Evolutionary conservation across 2,329 filamentous ascomycete genomes (phyloP), one percentile per base, ranked within the genome.

Genomic region (Beauveria rudraprayagi): DNA sequence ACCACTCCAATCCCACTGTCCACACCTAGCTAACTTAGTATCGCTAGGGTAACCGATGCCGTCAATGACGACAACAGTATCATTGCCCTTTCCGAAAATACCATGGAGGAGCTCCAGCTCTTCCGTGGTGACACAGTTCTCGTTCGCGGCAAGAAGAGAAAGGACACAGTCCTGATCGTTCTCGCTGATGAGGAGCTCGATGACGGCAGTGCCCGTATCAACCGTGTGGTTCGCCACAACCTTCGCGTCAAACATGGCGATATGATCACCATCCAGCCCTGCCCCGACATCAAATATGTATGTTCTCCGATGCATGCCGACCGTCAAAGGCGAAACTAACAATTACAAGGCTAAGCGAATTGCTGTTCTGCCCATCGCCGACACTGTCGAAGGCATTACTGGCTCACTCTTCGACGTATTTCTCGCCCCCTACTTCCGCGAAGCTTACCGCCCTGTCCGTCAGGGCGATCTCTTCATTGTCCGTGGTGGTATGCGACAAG

Each of bases 281-380:
- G 94, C 81, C 93, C 94, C 19, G 94, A 99, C 76, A 99, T 99
- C 83, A 99, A 99, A 96, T 99, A 99, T 76, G 92, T 96, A 77
- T 76, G 91, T 85, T 14, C 34, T 19, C n/a, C 22, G 16, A 17
- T 8, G 9, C 58, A 43, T 7, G 40, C 24, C 34, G 16, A 19
- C 7, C 10, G 3, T 4, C 66, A 50, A 6, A 44, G 47, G n/a
- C 14, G 69, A 68, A 67, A 68, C 67, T 66, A 64, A 69, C 68
- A 59, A 56, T 19, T 11, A 46, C 24, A 65, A 96, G 92, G 94
- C 95, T 78, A 99, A 99, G 85, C 91, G 94, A 72, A 97, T 99
- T 74, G 94, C 94, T 64, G 94, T 99, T 63, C 89, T 99, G 52
- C 94, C 94, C 64, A 97, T 99, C 70, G 92, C 94, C 75, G 94